Percentiles rank a stretch among this genome's conserved stretches.
Conservation (phyloP, 2,329 filamentous ascomycete species). For the Diaporthe vaccinii region DNA sequence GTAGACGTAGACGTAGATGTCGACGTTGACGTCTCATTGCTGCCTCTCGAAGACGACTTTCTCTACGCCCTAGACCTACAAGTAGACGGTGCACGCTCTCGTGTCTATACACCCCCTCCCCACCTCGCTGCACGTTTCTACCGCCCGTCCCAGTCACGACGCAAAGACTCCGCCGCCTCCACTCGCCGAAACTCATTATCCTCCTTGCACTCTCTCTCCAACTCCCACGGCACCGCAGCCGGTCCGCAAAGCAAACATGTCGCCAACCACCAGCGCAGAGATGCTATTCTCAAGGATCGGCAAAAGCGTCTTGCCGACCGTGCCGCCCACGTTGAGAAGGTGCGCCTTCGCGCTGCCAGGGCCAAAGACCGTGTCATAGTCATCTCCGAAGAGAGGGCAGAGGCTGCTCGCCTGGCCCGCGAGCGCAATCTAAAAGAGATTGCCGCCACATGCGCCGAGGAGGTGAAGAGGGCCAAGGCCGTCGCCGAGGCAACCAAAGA, state of each 20-base stretch:
- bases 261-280: slow-evolving; percentile 83
- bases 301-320: slow-evolving; percentile 84
- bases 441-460: slow-evolving; percentile 83
- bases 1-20: slow-evolving; percentile 35
- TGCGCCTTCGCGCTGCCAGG: slow-evolving; percentile 80
- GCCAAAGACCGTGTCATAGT: slow-evolving; percentile 78
- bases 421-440: slow-evolving; percentile 88
- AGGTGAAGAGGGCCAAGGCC: slow-evolving; percentile 85
- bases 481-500: slow-evolving; percentile 87
- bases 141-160: slow-evolving; percentile 73
- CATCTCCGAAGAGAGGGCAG: slow-evolving; percentile 80
- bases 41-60: slow-evolving; percentile 38
- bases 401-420: slow-evolving; percentile 82
- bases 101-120: slow-evolving; percentile 75
- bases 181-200: slow-evolving; percentile 86
- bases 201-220: slow-evolving; percentile 76
- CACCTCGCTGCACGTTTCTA: slow-evolving; percentile 86
- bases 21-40: slow-evolving; percentile 38
- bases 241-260: slow-evolving; percentile 81
- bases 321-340: slow-evolving; percentile 86
- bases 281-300: slow-evolving; percentile 84
- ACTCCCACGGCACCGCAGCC: slow-evolving; percentile 71
- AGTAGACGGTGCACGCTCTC: slow-evolving; percentile 43
- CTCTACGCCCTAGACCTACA: slow-evolving; percentile 38
- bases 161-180: slow-evolving; percentile 82